Base-by-base conservation (phyloP, 768 basidiomycete species). In the Auriscalpium vulgare region DNA sequence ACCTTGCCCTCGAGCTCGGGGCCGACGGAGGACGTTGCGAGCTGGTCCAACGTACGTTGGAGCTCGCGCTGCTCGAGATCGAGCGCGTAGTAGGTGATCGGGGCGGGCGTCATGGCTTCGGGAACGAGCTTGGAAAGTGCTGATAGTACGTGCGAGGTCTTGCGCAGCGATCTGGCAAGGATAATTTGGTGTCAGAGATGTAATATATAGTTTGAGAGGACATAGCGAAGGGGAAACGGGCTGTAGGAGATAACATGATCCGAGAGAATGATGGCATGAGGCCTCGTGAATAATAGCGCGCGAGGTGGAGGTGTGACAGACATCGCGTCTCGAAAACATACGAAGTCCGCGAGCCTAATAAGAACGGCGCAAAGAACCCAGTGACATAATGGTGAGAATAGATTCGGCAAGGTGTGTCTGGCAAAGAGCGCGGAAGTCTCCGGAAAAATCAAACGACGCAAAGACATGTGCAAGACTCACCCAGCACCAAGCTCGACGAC, bases 401-500 rank as follows among this genome's bases (percentile, higher is more conserved):
- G 4, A 29, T 7, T 29, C 29, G 29, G 29, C 29, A 29, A 29
- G 29, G 29, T n/a, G n/a, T 29, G 23, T 29, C 23, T 5, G 23
- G 23, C 23, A 29, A 29, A 29, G 7, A 29, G 29, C 29, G 29
- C 29, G 29, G 29, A 29, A 29, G 29, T 29, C 29, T 29, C 2
- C 4, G 29, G 29, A 29, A 29, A 29, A 29, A 29, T 0, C 29
- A 29, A 29, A 29, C 29, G 29, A 7, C 29, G 29, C 7, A 5
- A 29, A 29, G 2, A 21, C n/a, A 21, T 21, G 29, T 29, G 29
- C 29, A 29, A 55, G 23, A 80, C 90, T 78, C 69, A 94, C 91
- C 95, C 95, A 9, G 94, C 91, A 46, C 95, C 95, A n/a, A 98
- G 78, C 67, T 97, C 95, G 44, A 97, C 76, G 8, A 97, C 76